Evolutionary conservation across 768 basidiomycete genomes (phyloP), one percentile per base, ranked within the genome.

Genomic region (Sarcodon aspratus): DNA sequence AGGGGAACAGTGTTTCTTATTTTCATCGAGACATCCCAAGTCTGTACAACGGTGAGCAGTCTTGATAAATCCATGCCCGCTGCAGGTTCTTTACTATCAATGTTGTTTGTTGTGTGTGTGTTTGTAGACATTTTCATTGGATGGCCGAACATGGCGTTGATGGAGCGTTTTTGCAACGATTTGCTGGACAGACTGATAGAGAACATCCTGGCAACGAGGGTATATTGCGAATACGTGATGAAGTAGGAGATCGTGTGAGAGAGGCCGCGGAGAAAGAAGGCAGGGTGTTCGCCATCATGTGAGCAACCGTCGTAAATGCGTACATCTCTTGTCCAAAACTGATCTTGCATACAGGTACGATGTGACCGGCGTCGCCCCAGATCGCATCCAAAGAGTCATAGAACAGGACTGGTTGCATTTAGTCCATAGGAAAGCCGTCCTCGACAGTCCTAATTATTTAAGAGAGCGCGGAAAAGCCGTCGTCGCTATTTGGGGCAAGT

Each of bases 211-310:
- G 67, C 0, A 75, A 74, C 48, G 65, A 73, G n/a, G 82, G 75
- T 3, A 74, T 86, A 15, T 67, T 73, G 53, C 61, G 74, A 12
- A 64, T 85, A 47, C 72, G 88, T 27, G 88, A 92, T 53, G 83
- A 89, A 58, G 72, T 91, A 1, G 78, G 83, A 3, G 73, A 83
- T 49, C 69, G 73, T 9, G 88, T 91, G 13, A 67, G 73, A 52
- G 82, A 82, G 54, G 85, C 85, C 13, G 85, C 87, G 1, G 89
- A 91, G 68, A 71, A 72, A 44, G 83, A 90, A 56, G 86, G 84
- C 1, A 68, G 89, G 44, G 86, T 87, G 6, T 91, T 80, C 62
- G 82, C 88, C 9, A 83, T 90, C 53, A 92, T 92, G 89, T 88
- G 52, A 57, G 85, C 50, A 10, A 47, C 50, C 38, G 40, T 37